Base-by-base conservation (phyloP, 2,329 filamentous ascomycete genomes). In the Calonectria pauciramosa region DNA sequence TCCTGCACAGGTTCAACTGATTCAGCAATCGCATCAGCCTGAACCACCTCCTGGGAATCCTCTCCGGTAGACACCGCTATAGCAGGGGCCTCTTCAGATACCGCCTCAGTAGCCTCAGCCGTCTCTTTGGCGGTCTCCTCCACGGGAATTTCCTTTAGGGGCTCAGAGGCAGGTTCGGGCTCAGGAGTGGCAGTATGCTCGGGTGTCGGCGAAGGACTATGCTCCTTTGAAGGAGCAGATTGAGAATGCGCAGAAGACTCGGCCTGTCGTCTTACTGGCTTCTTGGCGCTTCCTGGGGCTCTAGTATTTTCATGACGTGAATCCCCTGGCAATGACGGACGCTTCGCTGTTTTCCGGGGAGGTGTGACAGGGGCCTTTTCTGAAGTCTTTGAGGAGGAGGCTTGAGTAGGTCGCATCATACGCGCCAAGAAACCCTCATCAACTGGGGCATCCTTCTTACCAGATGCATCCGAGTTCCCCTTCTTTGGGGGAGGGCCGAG, bases 361-460 rank as follows among this genome's bases (percentile, higher is more conserved):
- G 90, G 89, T 0, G 90, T 90, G 0, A 85, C 77, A 2, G 88
- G 85, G 1, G 82, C 83, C 85, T 94, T 95, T 7, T 94, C 93
- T 3, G 90, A 87, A 0, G 90, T 90, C 85, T 95, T 95, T 76
- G 89, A 92, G 11, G 93, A 89, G 7, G 93, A 95, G 59, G 91
- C 88, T 56, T 93, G 90, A 0, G 94, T 96, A 2, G 94, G 94
- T 51, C 94, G 89, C 91, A 93, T 96, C 94, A 96, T 95, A 68
- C 94, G 91, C n/a, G 93, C 94, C 32, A 96, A 86, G 84, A 96
- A 96, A 18, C 91, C 85, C 77, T 94, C 93, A 76, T 95, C 93
- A 1, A 94, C 88, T 23, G 90, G 89, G 60, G 87, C 88, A 32
- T 90, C 87, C 74, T 88, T 87, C 78, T 89, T 89, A 9, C 87